A percentile compares a stretch with the other conserved stretches of the same genome.
phyloP scores from a whole-genome alignment of 2,329 filamentous ascomycete species.

The Cladosporium austrohemisphaericum region DNA sequence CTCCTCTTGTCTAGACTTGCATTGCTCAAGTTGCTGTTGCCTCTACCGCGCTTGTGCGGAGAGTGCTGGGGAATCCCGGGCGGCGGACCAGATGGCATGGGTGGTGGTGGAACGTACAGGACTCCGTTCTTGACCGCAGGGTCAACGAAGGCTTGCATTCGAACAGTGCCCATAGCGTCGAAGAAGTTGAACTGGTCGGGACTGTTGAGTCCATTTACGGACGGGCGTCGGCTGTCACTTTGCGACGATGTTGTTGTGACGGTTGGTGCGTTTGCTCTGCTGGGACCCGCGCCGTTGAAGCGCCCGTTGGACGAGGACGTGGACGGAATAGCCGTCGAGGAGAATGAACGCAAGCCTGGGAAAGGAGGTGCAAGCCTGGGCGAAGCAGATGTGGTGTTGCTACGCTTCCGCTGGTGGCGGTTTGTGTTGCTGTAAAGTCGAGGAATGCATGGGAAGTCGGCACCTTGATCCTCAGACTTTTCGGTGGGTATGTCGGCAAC shows the following conservation, averaged over 20 bases:
- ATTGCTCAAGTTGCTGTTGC: constrained; percentile 28
- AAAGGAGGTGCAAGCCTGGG: constrained; percentile 64
- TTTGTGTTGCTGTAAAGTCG: constrained; percentile 61
- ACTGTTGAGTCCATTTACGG: constrained; percentile 21
- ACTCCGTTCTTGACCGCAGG: constrained; percentile 34
- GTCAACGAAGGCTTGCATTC: constrained; percentile 95
- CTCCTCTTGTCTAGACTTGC: constrained; percentile 30
- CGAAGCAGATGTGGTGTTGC: constrained; percentile 64
- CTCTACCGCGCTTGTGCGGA: constrained; percentile 19
- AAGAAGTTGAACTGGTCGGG: constrained; percentile 59
- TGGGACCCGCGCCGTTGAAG: constrained; percentile 11
- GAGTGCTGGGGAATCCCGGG: background rate
- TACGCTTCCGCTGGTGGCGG: constrained; percentile 75
- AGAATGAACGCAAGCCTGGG: constrained; percentile 71
- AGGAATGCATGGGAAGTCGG: constrained; percentile 68
- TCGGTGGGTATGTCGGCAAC: constrained; percentile 11
- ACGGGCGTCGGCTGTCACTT: constrained; percentile 25
- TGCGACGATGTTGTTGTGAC: constrained; percentile 22
- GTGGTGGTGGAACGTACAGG: constrained; percentile 30
- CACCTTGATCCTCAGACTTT: constrained; percentile 52
- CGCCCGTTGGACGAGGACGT: constrained; percentile 35
- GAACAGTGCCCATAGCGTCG: constrained; percentile 82
- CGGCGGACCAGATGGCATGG: constrained; percentile 17
- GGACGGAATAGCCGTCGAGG: constrained; percentile 43
- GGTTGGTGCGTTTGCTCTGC: constrained; percentile 18